Conservation (phyloP, 495 filamentous ascomycete genomes). For the Ramalina intermedia region DNA sequence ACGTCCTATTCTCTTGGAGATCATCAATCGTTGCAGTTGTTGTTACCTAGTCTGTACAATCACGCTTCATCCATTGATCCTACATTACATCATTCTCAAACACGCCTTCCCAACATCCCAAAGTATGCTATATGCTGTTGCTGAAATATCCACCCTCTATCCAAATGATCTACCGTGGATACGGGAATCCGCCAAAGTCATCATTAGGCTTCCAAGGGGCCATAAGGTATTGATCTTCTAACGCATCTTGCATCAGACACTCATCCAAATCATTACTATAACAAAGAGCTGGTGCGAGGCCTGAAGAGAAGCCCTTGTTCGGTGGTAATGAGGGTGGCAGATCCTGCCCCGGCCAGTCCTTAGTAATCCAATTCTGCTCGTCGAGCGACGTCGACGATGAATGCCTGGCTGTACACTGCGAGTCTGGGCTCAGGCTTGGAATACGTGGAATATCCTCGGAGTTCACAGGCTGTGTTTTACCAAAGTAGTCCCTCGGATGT, state of each 20-base stretch:
- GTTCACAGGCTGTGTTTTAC: background rate
- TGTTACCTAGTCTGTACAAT: background rate
- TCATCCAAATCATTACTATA: background rate
- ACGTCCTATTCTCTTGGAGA: background rate
- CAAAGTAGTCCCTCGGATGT: slow-evolving; percentile 3
- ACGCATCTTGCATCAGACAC: slow-evolving; percentile 1
- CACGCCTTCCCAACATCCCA: background rate
- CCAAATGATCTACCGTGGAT: background rate
- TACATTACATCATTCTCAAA: background rate
- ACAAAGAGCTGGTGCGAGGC: background rate
- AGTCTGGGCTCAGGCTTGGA: slow-evolving; percentile 1
- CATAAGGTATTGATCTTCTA: background rate
- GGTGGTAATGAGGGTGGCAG: background rate
- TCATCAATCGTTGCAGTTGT: background rate
- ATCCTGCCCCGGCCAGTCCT: background rate
- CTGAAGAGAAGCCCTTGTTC: background rate
- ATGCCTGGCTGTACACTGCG: background rate
- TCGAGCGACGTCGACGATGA: slow-evolving; percentile 2
- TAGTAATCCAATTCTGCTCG: background rate
- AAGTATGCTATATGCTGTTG: background rate
- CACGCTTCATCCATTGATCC: background rate
- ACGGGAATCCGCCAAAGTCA: background rate
- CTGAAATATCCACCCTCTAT: background rate
- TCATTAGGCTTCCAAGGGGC: background rate
- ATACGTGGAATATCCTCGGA: background rate